Conservation (phyloP, 1,284 basidiomycete genomes). For the Termitomyces sp. region DNA sequence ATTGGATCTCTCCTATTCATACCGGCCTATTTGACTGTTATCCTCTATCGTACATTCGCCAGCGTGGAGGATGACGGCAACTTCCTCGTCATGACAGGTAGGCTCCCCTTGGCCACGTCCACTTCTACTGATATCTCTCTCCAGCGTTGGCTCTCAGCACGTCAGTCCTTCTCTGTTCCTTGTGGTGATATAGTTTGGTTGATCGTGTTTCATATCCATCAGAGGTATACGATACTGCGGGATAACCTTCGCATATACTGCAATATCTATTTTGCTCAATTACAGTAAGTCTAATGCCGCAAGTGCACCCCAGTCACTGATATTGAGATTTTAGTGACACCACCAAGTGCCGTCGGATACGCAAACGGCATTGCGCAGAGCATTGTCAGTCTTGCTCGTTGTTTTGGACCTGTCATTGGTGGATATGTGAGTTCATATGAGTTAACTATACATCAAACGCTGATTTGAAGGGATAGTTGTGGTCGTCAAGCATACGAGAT, state of each 20-base stretch:
- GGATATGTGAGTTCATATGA: slow-evolving; percentile 53
- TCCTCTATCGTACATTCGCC: slow-evolving; percentile 65
- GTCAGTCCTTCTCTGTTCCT: slow-evolving; percentile 37
- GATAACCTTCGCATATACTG: slow-evolving; percentile 72
- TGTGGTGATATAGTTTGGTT: not conserved
- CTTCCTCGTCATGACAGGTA: slow-evolving; percentile 66
- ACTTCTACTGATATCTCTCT: slow-evolving; percentile 11
- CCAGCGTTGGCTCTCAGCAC: slow-evolving; percentile 67
- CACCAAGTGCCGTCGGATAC: slow-evolving; percentile 67
- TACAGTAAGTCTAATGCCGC: slow-evolving; percentile 51
- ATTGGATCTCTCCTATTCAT: slow-evolving; percentile 74
- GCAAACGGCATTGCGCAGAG: slow-evolving; percentile 82
- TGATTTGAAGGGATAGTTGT: slow-evolving; percentile 46
- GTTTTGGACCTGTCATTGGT: slow-evolving; percentile 73
- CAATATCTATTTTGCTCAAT: slow-evolving; percentile 74
- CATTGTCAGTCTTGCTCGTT: slow-evolving; percentile 77
- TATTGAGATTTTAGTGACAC: slow-evolving; percentile 55
- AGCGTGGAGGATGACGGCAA: slow-evolving; percentile 57
- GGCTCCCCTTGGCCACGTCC: slow-evolving; percentile 22
- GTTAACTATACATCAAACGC: not conserved
- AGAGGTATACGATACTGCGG: slow-evolving; percentile 75
- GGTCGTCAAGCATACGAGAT: slow-evolving; percentile 66
- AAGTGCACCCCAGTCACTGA: slow-evolving; percentile 3
- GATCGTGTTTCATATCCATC: slow-evolving; percentile 10
- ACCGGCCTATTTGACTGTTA: slow-evolving; percentile 71